Base-by-base conservation (phyloP, 1,284 basidiomycete genomes). In the Rhizoctonia solani region DNA sequence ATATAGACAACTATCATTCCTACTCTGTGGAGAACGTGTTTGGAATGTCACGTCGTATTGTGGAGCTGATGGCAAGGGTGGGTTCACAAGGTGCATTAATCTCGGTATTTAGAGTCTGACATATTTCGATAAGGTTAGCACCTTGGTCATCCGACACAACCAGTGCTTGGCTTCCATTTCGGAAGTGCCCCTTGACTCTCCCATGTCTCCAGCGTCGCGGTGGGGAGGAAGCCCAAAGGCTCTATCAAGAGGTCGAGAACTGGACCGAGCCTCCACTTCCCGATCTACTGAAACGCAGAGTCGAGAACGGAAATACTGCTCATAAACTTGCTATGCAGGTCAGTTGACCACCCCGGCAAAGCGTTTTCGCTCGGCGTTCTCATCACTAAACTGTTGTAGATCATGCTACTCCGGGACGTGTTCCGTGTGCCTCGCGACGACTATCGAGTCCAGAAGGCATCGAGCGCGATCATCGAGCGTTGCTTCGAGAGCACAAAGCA, bases 11-110 rank as follows among this genome's bases (percentile, higher is more conserved):
- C 68, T 74, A 78, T 75, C 75, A 77, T 73, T 71, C 75, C 70
- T 72, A 79, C 76, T 76, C 78, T 67, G 78, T 81, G 29, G 82
- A 84, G 73, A 80, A 78, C 72, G 78, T 80, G 67, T 81, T 82
- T 72, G 82, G 81, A 68, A 78, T 79, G 74, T 80, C 73, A 41
- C 75, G 75, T 55, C 68, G 71, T 37, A 74, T 77, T 54, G 72
- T 78, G 11, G 73, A 75, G 37, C 56, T 76, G 56, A 73, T 78
- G 55, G 75, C 76, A 47, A 70, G 75, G 70, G 76, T 77, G 61
- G 21, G 56, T 69, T 11, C 23, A 21, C 16, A 5, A 21, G 29
- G 11, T 37, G 23, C n/a, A n/a, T n/a, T n/a, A n/a, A n/a, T n/a
- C n/a, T n/a, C n/a, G n/a, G n/a, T n/a, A n/a, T n/a, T n/a, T n/a